Evolutionary conservation across 2,329 filamentous ascomycete species (phyloP).

Genomic region (Ophiosphaerella narmari): DNA sequence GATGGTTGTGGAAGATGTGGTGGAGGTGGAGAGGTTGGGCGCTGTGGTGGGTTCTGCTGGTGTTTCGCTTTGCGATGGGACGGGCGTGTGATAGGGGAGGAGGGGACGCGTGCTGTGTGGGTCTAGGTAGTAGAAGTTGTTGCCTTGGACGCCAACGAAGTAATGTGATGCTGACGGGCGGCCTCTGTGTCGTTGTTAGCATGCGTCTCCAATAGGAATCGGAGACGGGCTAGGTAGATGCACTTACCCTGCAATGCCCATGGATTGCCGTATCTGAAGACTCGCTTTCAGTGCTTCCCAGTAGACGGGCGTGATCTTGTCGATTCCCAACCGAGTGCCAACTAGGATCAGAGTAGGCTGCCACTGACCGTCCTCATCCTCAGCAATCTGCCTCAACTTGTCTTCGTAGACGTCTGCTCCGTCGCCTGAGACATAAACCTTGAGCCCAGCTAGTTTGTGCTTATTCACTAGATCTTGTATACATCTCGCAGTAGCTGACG

Average conservation of each 20-base stretch:
- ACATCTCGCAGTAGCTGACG: slow-evolving; percentile 91
- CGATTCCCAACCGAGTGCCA: slow-evolving; percentile 86
- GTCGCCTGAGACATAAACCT: slow-evolving; percentile 88
- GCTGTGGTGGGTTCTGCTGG: slow-evolving; percentile 6
- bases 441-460: slow-evolving; percentile 65
- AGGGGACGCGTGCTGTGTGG: slow-evolving; percentile 84
- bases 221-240: neutral
- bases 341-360: slow-evolving; percentile 87
- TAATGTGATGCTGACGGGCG: slow-evolving; percentile 89
- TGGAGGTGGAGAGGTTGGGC: slow-evolving; percentile 19
- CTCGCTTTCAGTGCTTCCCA: slow-evolving; percentile 89
- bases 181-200: slow-evolving; percentile 61
- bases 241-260: slow-evolving; percentile 88
- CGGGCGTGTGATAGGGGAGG: slow-evolving; percentile 61
- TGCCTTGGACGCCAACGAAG: slow-evolving; percentile 73
- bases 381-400: slow-evolving; percentile 77
- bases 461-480: slow-evolving; percentile 81
- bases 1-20: slow-evolving; percentile 28
- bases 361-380: slow-evolving; percentile 67
- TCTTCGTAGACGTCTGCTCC: slow-evolving; percentile 93
- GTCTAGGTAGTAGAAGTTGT: slow-evolving; percentile 90
- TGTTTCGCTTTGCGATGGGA: neutral
- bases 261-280: slow-evolving; percentile 86
- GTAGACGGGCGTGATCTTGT: slow-evolving; percentile 92
- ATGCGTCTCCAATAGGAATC: neutral